Conservation (phyloP, 2,329 filamentous ascomycete genomes). For the Aureobasidium zeae region DNA sequence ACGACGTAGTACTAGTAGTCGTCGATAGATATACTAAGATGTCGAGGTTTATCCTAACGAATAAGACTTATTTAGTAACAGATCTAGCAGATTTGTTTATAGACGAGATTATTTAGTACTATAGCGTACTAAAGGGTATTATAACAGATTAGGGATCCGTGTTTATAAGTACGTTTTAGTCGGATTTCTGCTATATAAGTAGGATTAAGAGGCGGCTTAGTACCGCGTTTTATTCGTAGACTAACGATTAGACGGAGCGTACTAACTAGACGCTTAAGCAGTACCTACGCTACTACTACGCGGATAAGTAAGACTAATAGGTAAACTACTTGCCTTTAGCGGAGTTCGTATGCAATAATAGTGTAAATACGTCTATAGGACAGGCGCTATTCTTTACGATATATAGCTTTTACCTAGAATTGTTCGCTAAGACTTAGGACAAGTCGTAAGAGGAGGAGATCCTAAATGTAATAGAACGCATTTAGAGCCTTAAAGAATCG, state of each 20-base stretch:
- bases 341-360: conserved; percentile 15
- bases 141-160: conserved; percentile 14
- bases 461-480: neutral
- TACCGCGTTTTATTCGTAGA: conserved; percentile 18
- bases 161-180: conserved; percentile 16
- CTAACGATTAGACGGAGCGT: conserved; percentile 14
- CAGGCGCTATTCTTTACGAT: conserved; percentile 10
- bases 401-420: conserved; percentile 9
- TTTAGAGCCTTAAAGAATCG: conserved; percentile 2
- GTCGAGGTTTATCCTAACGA: neutral
- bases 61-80: neutral
- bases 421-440: conserved; percentile 4
- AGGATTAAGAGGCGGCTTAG: conserved; percentile 11
- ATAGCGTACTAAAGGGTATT: conserved; percentile 7
- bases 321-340: neutral
- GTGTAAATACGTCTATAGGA: neutral
- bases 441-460: conserved; percentile 8
- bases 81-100: neutral
- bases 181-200: conserved; percentile 5
- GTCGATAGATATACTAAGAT: conserved; percentile 5
- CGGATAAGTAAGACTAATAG: conserved; percentile 13
- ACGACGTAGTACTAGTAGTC: conserved; percentile 5
- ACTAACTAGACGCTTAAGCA: conserved; percentile 18
- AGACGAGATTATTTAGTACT: neutral
- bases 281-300: conserved; percentile 14